phyloP scores from a whole-genome alignment of 2,329 filamentous ascomycete species.

The Byssochlamys sp. region DNA sequence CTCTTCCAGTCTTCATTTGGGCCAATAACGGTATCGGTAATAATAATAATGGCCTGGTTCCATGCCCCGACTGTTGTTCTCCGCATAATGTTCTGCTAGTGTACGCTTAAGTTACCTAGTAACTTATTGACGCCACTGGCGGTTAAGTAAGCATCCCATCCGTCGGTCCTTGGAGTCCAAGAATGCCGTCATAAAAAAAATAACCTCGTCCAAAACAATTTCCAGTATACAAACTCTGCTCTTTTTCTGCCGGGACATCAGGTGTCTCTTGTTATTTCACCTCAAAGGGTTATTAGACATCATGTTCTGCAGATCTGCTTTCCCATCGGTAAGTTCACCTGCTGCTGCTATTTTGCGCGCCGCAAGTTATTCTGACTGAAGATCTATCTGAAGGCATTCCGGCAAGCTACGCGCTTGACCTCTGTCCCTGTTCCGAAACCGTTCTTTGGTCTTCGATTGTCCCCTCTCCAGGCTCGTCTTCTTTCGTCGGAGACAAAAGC shows the following conservation, averaged over 20 bases:
- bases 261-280: not conserved
- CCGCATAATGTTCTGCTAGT: not conserved
- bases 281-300: not conserved
- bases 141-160: not conserved
- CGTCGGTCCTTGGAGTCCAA: not conserved
- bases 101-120: not conserved
- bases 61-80: not conserved
- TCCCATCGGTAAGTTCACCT: not conserved
- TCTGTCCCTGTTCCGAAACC: constrained; percentile 12
- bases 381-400: constrained; percentile 16
- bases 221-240: not conserved
- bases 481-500: constrained; percentile 69
- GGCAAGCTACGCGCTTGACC: constrained; percentile 19
- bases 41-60: not conserved
- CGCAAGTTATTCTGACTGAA: not conserved
- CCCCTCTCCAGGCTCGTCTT: constrained; percentile 44
- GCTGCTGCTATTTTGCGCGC: not conserved
- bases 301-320: not conserved
- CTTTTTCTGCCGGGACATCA: not conserved
- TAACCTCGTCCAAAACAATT: not conserved
- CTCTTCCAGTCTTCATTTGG: not conserved
- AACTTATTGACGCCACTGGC: not conserved
- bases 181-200: not conserved
- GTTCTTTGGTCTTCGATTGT: constrained; percentile 27
- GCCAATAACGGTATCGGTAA: not conserved